Conservation (phyloP, 2,329 filamentous ascomycete genomes). For the Microsporum audouinii region DNA sequence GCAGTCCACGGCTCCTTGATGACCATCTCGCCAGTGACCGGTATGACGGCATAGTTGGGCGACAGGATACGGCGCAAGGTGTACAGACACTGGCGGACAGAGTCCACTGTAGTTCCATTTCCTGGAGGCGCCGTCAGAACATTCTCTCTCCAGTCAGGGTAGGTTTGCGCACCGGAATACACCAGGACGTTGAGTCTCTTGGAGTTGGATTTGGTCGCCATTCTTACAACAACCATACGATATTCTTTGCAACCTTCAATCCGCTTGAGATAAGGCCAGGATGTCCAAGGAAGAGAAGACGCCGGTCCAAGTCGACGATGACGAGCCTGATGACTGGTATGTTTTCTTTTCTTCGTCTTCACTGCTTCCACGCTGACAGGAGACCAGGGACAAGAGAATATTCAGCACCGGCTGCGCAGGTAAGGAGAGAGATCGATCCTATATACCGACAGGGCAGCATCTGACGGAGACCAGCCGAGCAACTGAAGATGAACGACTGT, state of each 20-base stretch:
- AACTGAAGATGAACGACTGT: slow-evolving; percentile 83
- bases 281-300: slow-evolving; percentile 49
- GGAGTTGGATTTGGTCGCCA: slow-evolving; percentile 25
- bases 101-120: slow-evolving; percentile 73
- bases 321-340: slow-evolving; percentile 92
- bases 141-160: slow-evolving; percentile 19
- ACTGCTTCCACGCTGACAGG: neutral
- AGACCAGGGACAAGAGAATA: slow-evolving; percentile 86
- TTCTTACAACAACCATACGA: neutral
- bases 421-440: slow-evolving; percentile 32
- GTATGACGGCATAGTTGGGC: slow-evolving; percentile 84
- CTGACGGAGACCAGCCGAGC: slow-evolving; percentile 43
- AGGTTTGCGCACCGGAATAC: slow-evolving; percentile 58
- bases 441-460: neutral
- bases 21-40: slow-evolving; percentile 64
- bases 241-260: neutral
- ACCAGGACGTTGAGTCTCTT: slow-evolving; percentile 75
- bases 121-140: slow-evolving; percentile 43
- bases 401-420: slow-evolving; percentile 91
- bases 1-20: slow-evolving; percentile 85
- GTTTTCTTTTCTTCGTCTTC: neutral
- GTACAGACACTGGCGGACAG: slow-evolving; percentile 79
- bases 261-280: neutral
- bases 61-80: slow-evolving; percentile 75
- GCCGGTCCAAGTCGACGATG: slow-evolving; percentile 37